A percentile compares a stretch with the other conserved stretches of the same genome.
These are phyloP conservation scores for Scedosporium boydii DNA, from an alignment of 2,329 filamentous ascomycete genomes.

Conservation along the genomic window DNA sequence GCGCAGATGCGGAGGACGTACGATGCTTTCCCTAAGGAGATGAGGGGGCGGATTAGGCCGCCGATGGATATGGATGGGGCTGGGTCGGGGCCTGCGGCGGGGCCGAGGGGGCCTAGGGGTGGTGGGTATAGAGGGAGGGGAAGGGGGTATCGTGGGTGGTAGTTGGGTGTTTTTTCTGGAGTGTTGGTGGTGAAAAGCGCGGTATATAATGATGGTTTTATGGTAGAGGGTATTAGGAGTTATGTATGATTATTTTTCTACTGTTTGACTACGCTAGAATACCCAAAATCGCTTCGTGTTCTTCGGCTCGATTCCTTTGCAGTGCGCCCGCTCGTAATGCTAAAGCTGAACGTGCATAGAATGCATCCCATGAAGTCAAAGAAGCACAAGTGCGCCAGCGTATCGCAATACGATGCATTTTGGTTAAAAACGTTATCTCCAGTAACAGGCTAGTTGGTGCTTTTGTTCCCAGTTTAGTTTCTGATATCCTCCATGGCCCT, in stretches of 20 bases:
- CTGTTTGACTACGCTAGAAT: not conserved
- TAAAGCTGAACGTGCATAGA: no score
- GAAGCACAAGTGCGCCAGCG: no score
- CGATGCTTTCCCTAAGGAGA: conserved; percentile 76
- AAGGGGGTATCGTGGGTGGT: conserved; percentile 41
- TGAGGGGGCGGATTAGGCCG: conserved; percentile 59
- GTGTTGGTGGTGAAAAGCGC: not conserved
- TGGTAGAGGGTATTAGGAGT: not conserved
- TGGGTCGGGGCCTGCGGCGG: conserved; percentile 23
- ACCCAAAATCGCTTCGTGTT: not conserved
- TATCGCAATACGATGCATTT: not conserved
- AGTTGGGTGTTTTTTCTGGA: conserved; percentile 6
- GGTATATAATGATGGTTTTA: not conserved
- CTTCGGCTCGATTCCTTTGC: no score
- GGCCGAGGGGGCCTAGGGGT: conserved; percentile 40
- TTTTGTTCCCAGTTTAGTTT: not conserved
- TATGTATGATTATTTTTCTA: not conserved
- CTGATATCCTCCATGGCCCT: not conserved
- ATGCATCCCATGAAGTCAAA: no score
- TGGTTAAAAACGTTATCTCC: not conserved
- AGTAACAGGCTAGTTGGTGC: not conserved
- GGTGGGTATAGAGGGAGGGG: conserved; percentile 43
- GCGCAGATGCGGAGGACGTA: conserved; percentile 95
- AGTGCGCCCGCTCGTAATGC: no score
- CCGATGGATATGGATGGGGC: conserved; percentile 33